Evolutionary conservation across 495 filamentous ascomycete species (phyloP).

Genomic region (Podospora bellae-mahoneyi): DNA sequence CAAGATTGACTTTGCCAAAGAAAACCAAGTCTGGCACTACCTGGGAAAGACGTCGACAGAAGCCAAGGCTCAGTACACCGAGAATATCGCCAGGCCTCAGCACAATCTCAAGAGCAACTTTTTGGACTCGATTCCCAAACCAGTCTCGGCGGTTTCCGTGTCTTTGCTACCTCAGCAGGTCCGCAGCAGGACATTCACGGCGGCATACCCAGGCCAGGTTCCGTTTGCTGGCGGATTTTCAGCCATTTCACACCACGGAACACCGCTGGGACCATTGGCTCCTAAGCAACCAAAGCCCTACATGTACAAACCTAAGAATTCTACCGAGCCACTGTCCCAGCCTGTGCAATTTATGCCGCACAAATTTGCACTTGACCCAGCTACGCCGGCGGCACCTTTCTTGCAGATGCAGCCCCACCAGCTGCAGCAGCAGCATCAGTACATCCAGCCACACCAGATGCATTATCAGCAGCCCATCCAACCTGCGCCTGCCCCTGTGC

Average conservation of each 20-base stretch:
- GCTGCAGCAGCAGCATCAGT: slow-evolving; percentile 9
- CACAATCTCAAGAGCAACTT: slow-evolving; percentile 61
- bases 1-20: slow-evolving; percentile 64
- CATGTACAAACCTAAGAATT: slow-evolving; percentile 51
- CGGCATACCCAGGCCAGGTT: slow-evolving; percentile 15
- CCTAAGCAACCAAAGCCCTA: slow-evolving; percentile 47
- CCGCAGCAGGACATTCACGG: slow-evolving; percentile 17
- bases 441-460: slow-evolving; percentile 18
- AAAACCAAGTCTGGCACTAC: slow-evolving; percentile 85
- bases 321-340: slow-evolving; percentile 30
- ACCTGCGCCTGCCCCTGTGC: slow-evolving; percentile 12
- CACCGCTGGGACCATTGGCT: neutral
- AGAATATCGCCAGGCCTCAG: slow-evolving; percentile 58
- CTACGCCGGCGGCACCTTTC: slow-evolving; percentile 18
- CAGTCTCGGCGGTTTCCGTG: slow-evolving; percentile 32
- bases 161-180: slow-evolving; percentile 26
- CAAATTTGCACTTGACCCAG: slow-evolving; percentile 37
- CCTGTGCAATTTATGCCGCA: slow-evolving; percentile 38
- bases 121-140: slow-evolving; percentile 58
- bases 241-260: neutral
- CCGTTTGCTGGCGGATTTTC: slow-evolving; percentile 8
- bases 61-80: slow-evolving; percentile 86
- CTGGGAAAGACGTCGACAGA: slow-evolving; percentile 85
- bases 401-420: slow-evolving; percentile 16
- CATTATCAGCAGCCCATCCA: slow-evolving; percentile 13